Percentiles rank a stretch among this genome's conserved stretches.
Conservation (phyloP, 257 asterid genomes). For the Lycium barbarum region DNA sequence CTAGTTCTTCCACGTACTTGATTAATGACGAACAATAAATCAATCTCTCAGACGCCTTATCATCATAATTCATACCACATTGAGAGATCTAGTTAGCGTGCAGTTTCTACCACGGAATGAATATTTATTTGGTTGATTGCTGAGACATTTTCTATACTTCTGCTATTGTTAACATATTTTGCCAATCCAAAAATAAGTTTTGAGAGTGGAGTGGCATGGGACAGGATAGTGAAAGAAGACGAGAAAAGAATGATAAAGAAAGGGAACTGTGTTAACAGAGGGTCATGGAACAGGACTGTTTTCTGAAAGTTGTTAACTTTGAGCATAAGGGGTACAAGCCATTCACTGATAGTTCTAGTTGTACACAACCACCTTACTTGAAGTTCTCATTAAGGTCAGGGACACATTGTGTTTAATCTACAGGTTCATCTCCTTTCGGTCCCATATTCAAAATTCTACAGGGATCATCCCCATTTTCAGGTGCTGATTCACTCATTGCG, state of each 20-base stretch:
- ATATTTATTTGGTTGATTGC: neutral
- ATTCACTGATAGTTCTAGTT: neutral
- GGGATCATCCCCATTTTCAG: constrained; percentile 52
- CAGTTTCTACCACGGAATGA: neutral
- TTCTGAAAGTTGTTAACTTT: neutral
- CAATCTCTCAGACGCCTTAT: neutral
- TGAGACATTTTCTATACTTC: neutral
- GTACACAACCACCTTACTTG: neutral
- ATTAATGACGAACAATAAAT: neutral
- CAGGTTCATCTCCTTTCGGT: constrained; percentile 48
- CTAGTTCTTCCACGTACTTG: neutral
- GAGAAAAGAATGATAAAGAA: neutral
- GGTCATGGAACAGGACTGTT: neutral
- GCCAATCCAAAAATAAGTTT: neutral
- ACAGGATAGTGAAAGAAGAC: neutral
- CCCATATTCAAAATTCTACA: constrained; percentile 44
- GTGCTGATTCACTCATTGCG: constrained; percentile 39
- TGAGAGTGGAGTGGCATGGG: neutral
- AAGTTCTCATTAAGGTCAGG: neutral
- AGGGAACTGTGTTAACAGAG: neutral
- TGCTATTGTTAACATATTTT: neutral
- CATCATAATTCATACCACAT: neutral
- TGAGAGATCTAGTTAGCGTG: neutral
- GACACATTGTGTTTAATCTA: constrained; percentile 30
- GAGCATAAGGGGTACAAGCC: neutral